Evolutionary conservation across 352 stramenopile species (phyloP), one percentile per base, ranked within the genome.

Genomic region (Globisporangium abappressorium): DNA sequence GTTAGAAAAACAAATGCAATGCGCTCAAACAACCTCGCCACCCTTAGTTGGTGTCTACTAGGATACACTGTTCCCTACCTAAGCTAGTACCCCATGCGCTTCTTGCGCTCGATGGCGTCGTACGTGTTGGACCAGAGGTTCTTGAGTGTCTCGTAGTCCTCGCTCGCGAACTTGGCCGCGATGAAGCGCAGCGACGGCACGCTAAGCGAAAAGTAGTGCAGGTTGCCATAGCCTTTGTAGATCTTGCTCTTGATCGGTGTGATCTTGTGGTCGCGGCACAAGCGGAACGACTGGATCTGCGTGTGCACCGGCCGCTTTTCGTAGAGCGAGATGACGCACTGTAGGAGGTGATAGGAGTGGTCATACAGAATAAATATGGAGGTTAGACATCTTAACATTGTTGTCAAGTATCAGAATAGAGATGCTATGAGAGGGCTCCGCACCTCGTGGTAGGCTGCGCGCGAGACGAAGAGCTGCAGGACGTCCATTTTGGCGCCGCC

Each of bases 241-340:
- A 94, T 94, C 70, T 94, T 94, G 81, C 73, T 89, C 70, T 93
- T 93, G 73, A 93, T 91, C 18, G 84, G 84, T 36, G 84, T 92
- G 64, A 92, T 89, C 56, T 94, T 92, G 82, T 94, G 86, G 72
- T 94, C 86, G 57, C 80, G 77, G 57, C 85, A 93, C 53, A 94
- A 66, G 0, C 86, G 82, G 77, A 94, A 94, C 8, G 84, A 91
- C 67, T 93, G 86, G 64, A 94, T 94, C 75, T 91, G 82, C 34
- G 84, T 93, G 68, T 91, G 85, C 24, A 94, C 84, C 15, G 81
- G 72, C 41, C 86, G 83, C 72, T 93, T 94, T 71, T 94, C 86
- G 65, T 94, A 94, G 57, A 94, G 71, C 59, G 86, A 88, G 65
- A 94, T 94, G 28, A 94, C 84, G 46, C 86, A 94, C 79, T 91